Base-by-base conservation (phyloP, 2,329 filamentous ascomycete genomes). In the Aspergillus sp. region DNA sequence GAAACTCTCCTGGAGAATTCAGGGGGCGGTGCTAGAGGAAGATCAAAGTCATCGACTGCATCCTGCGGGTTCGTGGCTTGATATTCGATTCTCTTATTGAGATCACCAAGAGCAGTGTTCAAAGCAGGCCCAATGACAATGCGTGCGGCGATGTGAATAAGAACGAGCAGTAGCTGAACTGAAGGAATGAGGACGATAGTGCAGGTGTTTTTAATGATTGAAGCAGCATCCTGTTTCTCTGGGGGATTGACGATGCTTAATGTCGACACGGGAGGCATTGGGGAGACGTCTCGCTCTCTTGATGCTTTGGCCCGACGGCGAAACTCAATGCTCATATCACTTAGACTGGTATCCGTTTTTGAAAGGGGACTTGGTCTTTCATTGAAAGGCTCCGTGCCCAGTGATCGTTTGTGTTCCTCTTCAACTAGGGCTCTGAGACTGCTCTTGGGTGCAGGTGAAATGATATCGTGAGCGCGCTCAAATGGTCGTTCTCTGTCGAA, bases 151-250 rank as follows among this genome's bases (percentile, higher is more conserved):
- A 95, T 88, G 44, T 82, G 82, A 5, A 95, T 76, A 75, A 95
- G 90, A 33, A 95, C 72, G 27, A 81, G 75, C 31, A 95, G 78
- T 2, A 95, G 76, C 55, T 90, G 82, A 30, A 84, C 79, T 0
- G 90, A 89, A n/a, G 89, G 89, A 0, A 86, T 82, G 10, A 95
- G 70, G 4, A 95, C 76, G 28, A 93, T 76, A 40, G 87, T 82
- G 50, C 80, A 83, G 0, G 89, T 90, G 66, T 88, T 90, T 44
- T 84, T 79, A 27, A 95, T 77, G 28, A 95, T 78, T 3, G 82
- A 77, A 40, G 79, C 71, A 1, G 81, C 78, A 28, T 85, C 69
- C 35, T 75, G 70, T 41, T 74, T 72, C 30, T 76, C 69, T 0
- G 72, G 63, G 31, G 68, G 59, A 45, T 69, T 64, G 38, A 68